Conservation (phyloP, 306 rosid species). For the Dalbergia cultrata region DNA sequence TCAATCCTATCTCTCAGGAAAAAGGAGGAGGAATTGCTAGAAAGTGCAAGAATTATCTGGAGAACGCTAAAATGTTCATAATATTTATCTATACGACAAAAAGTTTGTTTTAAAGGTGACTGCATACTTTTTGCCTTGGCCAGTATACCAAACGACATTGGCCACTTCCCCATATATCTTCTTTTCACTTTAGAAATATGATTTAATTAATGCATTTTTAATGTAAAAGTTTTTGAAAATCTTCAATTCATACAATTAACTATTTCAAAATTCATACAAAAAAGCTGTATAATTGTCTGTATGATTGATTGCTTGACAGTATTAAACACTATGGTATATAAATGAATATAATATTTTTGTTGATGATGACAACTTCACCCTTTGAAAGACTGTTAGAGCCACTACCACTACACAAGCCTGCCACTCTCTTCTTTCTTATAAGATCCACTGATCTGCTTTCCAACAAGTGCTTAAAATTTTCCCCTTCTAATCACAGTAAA, state of each 20-base stretch:
- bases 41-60: conserved; percentile 16
- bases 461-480: background rate
- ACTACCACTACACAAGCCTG: background rate
- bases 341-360: background rate
- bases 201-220: too few relatives aligned
- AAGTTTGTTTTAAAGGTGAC: background rate
- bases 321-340: too few relatives aligned
- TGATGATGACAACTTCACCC: conserved; percentile 7
- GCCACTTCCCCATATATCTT: background rate
- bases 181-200: background rate
- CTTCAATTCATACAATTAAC: too few relatives aligned
- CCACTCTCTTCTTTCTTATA: conserved; percentile 14
- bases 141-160: background rate
- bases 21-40: background rate
- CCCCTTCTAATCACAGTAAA: conserved; percentile 19
- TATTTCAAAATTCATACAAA: too few relatives aligned
- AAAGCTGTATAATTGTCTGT: too few relatives aligned
- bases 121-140: conserved; percentile 14
- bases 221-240: too few relatives aligned
- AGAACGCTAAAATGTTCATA: background rate
- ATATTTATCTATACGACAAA: background rate
- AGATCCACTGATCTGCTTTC: conserved; percentile 24
- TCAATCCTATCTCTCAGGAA: background rate
- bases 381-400: background rate
- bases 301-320: too few relatives aligned